A percentile compares a stretch with the other conserved stretches of the same genome.
Conservation (phyloP, 495 filamentous ascomycete species). For the Penicillium maclennaniae region DNA sequence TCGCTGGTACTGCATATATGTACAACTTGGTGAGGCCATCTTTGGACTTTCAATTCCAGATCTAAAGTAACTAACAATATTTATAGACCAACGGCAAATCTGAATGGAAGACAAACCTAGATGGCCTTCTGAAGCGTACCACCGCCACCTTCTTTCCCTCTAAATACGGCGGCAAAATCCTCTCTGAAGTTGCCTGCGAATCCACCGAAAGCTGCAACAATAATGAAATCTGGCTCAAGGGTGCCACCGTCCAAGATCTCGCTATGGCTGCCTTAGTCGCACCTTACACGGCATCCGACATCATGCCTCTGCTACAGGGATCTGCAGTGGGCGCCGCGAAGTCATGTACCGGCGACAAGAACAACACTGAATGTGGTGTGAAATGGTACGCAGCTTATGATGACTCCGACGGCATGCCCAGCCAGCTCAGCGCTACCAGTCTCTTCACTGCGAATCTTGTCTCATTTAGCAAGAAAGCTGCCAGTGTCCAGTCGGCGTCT, state of each 20-base stretch:
- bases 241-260: conserved; percentile 62
- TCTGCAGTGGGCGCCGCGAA: conserved; percentile 64
- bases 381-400: conserved; percentile 67
- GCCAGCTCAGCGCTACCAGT: conserved; percentile 41
- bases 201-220: conserved; percentile 54
- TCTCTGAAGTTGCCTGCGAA: conserved; percentile 74
- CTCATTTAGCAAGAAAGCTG: conserved; percentile 16
- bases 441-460: conserved; percentile 52
- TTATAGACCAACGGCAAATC: conserved; percentile 46
- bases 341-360: conserved; percentile 57
- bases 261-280: conserved; percentile 56
- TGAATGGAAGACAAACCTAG: conserved; percentile 54
- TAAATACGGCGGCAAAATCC: conserved; percentile 47
- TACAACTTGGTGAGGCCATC: conserved; percentile 54
- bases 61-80: conserved; percentile 19
- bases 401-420: conserved; percentile 49
- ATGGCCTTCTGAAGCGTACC: conserved; percentile 50
- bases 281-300: conserved; percentile 53
- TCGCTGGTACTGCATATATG: conserved; percentile 67
- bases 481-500: background rate
- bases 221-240: conserved; percentile 69
- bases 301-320: conserved; percentile 59
- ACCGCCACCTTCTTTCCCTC: conserved; percentile 57
- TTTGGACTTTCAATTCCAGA: background rate
- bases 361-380: conserved; percentile 61